Conservation (phyloP, 1,284 basidiomycete species). For the Blastosporella zonata region DNA sequence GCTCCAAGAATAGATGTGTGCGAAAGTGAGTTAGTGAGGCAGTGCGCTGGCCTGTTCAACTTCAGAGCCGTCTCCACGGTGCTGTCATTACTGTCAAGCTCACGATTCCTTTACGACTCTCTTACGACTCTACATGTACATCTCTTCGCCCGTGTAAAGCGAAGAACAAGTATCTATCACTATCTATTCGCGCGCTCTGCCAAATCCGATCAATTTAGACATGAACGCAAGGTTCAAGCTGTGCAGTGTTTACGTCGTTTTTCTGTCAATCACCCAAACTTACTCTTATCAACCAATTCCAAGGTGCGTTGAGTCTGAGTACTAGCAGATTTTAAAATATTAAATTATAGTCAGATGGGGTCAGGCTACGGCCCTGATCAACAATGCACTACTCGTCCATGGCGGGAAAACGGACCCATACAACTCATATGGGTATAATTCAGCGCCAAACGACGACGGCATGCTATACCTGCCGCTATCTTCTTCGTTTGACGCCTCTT, state of each 20-base stretch:
- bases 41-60: slow-evolving; percentile 2
- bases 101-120: slow-evolving; percentile 17
- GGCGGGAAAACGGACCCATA: slow-evolving; percentile 76
- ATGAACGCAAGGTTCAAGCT: slow-evolving; percentile 13
- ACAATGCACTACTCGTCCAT: slow-evolving; percentile 65
- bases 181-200: slow-evolving; percentile 5
- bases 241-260: slow-evolving; percentile 11
- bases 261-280: slow-evolving; percentile 10
- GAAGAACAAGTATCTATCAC: slow-evolving; percentile 10
- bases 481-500: slow-evolving; percentile 50
- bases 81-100: slow-evolving; percentile 5
- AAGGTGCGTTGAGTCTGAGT: slow-evolving; percentile 17
- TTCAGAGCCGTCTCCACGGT: slow-evolving; percentile 2
- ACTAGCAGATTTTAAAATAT: neutral
- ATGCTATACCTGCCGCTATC: slow-evolving; percentile 67
- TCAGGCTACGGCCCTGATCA: slow-evolving; percentile 62
- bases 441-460: slow-evolving; percentile 71
- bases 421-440: slow-evolving; percentile 67
- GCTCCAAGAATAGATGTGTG: slow-evolving; percentile 7
- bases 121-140: slow-evolving; percentile 20
- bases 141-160: slow-evolving; percentile 4
- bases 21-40: slow-evolving; percentile 9
- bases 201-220: slow-evolving; percentile 8
- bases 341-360: slow-evolving; percentile 66
- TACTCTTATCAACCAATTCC: slow-evolving; percentile 22